These are phyloP conservation scores for Globisporangium mamillatum DNA, from an alignment of 352 stramenopile species.

Conservation along the genomic window DNA sequence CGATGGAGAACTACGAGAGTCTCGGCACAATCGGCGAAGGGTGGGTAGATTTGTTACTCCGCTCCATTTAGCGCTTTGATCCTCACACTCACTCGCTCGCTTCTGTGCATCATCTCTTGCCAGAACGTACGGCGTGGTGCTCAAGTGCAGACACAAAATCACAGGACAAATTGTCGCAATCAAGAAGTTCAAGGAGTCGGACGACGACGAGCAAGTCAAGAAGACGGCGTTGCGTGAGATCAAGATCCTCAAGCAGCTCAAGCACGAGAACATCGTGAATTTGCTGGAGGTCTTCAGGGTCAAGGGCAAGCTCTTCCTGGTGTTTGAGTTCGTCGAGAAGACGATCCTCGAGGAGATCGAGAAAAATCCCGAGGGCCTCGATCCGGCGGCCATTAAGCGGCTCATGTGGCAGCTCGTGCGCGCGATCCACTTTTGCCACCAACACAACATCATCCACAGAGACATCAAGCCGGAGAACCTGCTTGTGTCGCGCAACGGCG, in stretches of 20 bases:
- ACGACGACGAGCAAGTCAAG: conserved; percentile 88
- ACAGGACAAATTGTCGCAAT: conserved; percentile 88
- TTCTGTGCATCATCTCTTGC: neutral
- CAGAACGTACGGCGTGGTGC: conserved; percentile 84
- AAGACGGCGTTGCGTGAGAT: conserved; percentile 86
- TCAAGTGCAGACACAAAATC: conserved; percentile 82
- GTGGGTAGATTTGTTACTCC: conserved; percentile 25
- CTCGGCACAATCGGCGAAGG: conserved; percentile 86
- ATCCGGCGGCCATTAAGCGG: conserved; percentile 55
- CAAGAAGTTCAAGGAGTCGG: conserved; percentile 91
- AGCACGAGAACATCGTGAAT: conserved; percentile 87
- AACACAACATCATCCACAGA: conserved; percentile 94
- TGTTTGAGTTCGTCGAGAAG: conserved; percentile 89
- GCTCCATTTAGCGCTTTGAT: neutral
- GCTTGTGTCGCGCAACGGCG: conserved; percentile 89
- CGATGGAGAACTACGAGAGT: conserved; percentile 89
- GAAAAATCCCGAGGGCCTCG: conserved; percentile 79
- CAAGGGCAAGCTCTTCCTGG: conserved; percentile 80
- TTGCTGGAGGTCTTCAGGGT: conserved; percentile 84
- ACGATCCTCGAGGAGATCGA: conserved; percentile 90
- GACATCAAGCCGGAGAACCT: conserved; percentile 96
- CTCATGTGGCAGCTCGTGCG: conserved; percentile 86
- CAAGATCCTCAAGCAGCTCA: conserved; percentile 83
- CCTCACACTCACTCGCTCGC: neutral
- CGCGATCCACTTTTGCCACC: conserved; percentile 92